phyloP scores from a whole-genome alignment of 768 basidiomycete genomes.

The Cantharellus anzutake region DNA sequence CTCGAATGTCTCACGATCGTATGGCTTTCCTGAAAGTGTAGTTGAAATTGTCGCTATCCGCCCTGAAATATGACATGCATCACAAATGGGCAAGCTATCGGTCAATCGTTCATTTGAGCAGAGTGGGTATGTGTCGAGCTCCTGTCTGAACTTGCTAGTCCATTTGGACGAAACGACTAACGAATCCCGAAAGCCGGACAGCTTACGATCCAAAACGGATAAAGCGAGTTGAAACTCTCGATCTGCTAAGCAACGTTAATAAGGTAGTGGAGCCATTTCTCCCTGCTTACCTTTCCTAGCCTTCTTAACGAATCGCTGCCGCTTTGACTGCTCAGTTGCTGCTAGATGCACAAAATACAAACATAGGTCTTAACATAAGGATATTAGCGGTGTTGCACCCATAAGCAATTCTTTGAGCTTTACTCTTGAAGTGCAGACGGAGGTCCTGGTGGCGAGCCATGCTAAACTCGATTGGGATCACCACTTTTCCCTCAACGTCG shows the following conservation, averaged over 20 bases:
- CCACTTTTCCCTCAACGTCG: conserved; percentile 14
- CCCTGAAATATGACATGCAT: conserved; percentile 64
- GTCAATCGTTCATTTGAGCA: conserved; percentile 28
- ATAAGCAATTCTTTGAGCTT: not conserved
- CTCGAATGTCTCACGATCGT: conserved; percentile 46
- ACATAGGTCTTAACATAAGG: conserved; percentile 32
- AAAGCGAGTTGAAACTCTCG: too few species aligned
- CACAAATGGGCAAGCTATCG: conserved; percentile 39
- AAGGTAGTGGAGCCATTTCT: too few species aligned
- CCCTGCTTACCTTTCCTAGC: too few species aligned
- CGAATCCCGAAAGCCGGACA: conserved; percentile 51
- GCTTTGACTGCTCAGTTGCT: conserved; percentile 15
- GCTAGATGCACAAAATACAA: conserved; percentile 76
- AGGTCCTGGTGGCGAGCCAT: conserved; percentile 61
- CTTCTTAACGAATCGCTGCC: too few species aligned
- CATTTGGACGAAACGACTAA: conserved; percentile 74
- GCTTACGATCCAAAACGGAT: conserved; percentile 39
- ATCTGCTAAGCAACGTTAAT: too few species aligned
- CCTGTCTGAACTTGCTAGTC: conserved; percentile 45
- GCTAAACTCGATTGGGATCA: conserved; percentile 64
- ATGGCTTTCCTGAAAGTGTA: conserved; percentile 44
- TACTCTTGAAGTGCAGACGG: conserved; percentile 52
- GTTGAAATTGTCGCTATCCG: conserved; percentile 47
- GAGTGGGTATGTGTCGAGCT: conserved; percentile 43
- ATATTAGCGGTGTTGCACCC: not conserved